Percentiles rank a stretch among this genome's conserved stretches.
Conservation (phyloP, 169 alveolate genomes). For the Toxoplasma gondii region DNA sequence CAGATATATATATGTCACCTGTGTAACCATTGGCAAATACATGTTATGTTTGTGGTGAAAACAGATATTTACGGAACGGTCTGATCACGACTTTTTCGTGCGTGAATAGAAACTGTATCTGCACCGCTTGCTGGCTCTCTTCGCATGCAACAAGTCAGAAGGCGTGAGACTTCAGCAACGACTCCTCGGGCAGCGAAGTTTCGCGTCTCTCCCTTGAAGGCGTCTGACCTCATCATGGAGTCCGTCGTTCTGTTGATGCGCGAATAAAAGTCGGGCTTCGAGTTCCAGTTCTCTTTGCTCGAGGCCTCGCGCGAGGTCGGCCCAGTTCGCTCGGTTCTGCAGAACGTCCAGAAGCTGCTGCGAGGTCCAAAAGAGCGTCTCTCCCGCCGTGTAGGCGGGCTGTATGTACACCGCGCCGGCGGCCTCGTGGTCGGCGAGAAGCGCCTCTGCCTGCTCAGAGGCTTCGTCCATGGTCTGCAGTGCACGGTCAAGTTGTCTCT, state of each 20-base stretch:
- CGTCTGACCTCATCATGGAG: not conserved
- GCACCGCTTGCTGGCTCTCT: too few species aligned
- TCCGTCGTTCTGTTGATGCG: conserved; percentile 23
- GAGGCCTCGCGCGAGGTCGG: not conserved
- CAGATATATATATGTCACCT: too few species aligned
- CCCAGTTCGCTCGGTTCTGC: conserved; percentile 31
- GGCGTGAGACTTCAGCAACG: too few species aligned
- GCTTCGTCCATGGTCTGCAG: not conserved
- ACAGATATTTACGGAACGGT: too few species aligned
- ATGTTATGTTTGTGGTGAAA: too few species aligned
- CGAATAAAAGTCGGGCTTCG: not conserved
- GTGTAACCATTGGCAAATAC: too few species aligned
- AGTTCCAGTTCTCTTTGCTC: conserved; percentile 26
- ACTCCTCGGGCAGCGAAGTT: too few species aligned
- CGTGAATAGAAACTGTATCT: too few species aligned
- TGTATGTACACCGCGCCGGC: conserved; percentile 30
- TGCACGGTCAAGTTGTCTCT: not conserved
- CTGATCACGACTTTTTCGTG: too few species aligned
- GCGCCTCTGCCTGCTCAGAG: not conserved
- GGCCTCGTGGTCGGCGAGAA: not conserved
- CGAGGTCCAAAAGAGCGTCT: not conserved
- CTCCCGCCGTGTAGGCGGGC: not conserved
- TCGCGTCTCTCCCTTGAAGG: too few species aligned
- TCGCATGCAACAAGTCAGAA: too few species aligned
- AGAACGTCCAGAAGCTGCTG: conserved; percentile 18